A percentile compares a stretch with the other conserved stretches of the same genome.
These are phyloP conservation scores for Ganoderma meredithae DNA, from an alignment of 1,284 basidiomycete genomes.

Conservation along the genomic window DNA sequence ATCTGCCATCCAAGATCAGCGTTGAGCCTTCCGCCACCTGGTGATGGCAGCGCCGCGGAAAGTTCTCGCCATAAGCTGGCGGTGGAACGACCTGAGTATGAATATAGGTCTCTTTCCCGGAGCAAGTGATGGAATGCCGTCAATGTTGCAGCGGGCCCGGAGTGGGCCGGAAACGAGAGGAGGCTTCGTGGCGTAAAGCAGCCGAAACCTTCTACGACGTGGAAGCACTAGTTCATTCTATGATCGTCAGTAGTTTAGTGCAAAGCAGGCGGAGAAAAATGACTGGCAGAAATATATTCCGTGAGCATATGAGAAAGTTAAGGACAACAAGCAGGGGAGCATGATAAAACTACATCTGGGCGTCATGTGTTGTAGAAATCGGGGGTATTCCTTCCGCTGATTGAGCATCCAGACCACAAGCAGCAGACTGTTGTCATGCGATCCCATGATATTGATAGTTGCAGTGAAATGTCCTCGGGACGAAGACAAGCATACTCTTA, in stretches of 20 bases:
- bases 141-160: background rate
- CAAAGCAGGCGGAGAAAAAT: background rate
- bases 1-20: slow-evolving; percentile 1
- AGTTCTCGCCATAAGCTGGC: background rate
- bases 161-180: background rate
- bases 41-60: background rate
- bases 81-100: background rate
- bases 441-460: background rate
- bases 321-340: background rate
- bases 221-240: background rate
- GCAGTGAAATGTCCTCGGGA: background rate
- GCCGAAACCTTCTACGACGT: background rate
- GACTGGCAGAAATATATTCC: slow-evolving; percentile 1
- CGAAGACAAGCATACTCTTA: background rate
- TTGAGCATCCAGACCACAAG: background rate
- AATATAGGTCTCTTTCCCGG: background rate
- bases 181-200: slow-evolving; percentile 1
- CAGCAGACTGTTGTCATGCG: background rate
- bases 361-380: background rate
- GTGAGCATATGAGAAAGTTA: background rate
- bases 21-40: background rate
- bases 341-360: background rate
- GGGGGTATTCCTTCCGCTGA: background rate
- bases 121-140: background rate
- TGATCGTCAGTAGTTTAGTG: background rate